Evolutionary conservation across 23 red algal genomes (phyloP).

Genomic region (Pyropia haitanensis): DNA sequence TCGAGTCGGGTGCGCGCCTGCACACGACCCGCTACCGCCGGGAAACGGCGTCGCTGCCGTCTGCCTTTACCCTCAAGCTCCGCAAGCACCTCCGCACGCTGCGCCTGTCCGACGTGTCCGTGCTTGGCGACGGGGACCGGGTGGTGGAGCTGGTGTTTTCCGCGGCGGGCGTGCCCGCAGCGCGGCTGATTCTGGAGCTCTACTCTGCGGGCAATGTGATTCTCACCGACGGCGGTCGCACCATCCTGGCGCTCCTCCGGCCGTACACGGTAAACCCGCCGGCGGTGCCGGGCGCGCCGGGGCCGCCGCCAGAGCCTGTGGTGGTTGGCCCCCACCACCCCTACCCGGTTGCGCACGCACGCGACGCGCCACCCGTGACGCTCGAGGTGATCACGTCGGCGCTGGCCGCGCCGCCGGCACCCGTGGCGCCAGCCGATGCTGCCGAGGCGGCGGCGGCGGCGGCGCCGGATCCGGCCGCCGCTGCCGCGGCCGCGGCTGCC

Average conservation of each 20-base stretch:
- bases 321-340: slow-evolving; percentile 24
- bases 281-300: not conserved
- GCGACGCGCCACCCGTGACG: slow-evolving; percentile 1
- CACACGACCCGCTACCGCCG: slow-evolving; percentile 77
- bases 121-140: slow-evolving; percentile 76
- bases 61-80: slow-evolving; percentile 91
- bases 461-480: not conserved
- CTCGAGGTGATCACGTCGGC: not conserved
- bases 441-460: not conserved
- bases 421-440: too few relatives aligned
- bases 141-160: slow-evolving; percentile 72
- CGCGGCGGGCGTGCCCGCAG: slow-evolving; percentile 20
- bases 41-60: slow-evolving; percentile 63
- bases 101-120: slow-evolving; percentile 51
- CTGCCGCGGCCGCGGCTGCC: not conserved
- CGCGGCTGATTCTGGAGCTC: slow-evolving; percentile 77
- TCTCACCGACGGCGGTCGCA: slow-evolving; percentile 74
- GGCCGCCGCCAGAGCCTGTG: slow-evolving; percentile 9
- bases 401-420: too few relatives aligned
- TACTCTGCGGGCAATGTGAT: slow-evolving; percentile 92
- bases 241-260: slow-evolving; percentile 67
- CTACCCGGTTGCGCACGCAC: slow-evolving; percentile 32
- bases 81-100: slow-evolving; percentile 87
- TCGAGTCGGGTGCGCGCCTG: slow-evolving; percentile 81
- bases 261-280: slow-evolving; percentile 9